Base-by-base conservation (phyloP, 1,284 basidiomycete species). In the Ceratobasidium papillatum region DNA sequence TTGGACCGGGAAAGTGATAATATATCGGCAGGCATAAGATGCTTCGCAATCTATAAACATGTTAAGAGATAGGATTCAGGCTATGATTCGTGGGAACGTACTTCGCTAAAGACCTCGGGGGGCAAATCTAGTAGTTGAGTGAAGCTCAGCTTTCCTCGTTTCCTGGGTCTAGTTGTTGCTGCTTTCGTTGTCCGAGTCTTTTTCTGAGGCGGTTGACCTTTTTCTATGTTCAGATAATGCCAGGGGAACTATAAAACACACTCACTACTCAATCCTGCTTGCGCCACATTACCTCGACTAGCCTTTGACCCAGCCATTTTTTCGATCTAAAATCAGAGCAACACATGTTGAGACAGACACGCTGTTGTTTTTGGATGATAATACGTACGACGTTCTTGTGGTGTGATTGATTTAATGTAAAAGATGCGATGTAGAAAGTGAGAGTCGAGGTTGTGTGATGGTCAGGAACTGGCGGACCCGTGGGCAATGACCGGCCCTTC, bases 21-120 rank as follows among this genome's bases (percentile, higher is more conserved):
- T 2, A 82, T 74, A 65, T 81, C 80, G 8, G 75, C 51, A 5
- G 81, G 80, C 9, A 66, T 54, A 3, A 81, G 71, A 22, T 78
- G 54, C 9, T 73, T 65, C 4, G 75, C 76, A 61, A 81, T 77
- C 81, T 82, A 22, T 27, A 36, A 34, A 41, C 52, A 45, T 22
- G 25, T 38, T n/a, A 36, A 45, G 1, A 45, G 5, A 11, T 45
- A 45, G 12, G 19, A 45, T 14, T 45, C 19, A 45, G n/a, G n/a
- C n/a, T n/a, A n/a, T n/a, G n/a, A n/a, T n/a, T n/a, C n/a, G n/a
- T n/a, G n/a, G n/a, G n/a, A 25, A 22, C 17, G 17, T 51, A 51
- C 49, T 51, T 51, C 49, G n/a, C 49, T 25, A 25, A 51, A n/a
- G 8, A 51, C 49, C 49, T 51, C 49, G 49, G 49, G 19, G 1